phyloP scores from a whole-genome alignment of 2,329 filamentous ascomycete species.

The Diaporthe citriasiana region DNA sequence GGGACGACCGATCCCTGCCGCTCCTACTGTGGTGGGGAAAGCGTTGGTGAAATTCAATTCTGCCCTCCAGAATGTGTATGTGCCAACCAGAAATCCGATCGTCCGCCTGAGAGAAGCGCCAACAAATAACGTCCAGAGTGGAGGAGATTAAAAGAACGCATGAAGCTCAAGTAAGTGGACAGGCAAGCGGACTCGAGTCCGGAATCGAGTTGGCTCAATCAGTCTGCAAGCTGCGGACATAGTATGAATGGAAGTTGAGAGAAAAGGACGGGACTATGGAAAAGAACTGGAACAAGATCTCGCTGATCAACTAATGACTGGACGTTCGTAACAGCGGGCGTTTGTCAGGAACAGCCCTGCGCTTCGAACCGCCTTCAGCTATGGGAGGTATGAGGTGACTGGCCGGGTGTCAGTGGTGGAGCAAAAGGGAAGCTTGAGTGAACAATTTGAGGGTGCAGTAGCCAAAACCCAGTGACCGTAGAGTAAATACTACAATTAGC shows the following conservation, averaged over 20 bases:
- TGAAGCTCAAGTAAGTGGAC: neutral
- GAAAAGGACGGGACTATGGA: neutral
- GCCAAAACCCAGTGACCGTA: neutral
- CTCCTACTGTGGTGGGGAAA: neutral
- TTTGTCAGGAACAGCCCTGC: neutral
- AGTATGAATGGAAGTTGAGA: neutral
- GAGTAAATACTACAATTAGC: neutral
- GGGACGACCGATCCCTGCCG: slow-evolving; percentile 4
- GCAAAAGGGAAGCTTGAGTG: neutral
- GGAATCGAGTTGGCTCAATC: neutral
- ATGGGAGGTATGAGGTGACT: neutral
- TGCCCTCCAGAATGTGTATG: neutral
- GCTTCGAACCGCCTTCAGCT: neutral
- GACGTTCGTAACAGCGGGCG: neutral
- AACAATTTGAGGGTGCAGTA: neutral
- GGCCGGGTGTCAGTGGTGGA: neutral
- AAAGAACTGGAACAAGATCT: slow-evolving; percentile 1
- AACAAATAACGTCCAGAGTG: fast-evolving
- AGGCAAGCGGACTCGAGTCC: neutral
- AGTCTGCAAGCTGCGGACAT: neutral
- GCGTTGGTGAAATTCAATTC: neutral
- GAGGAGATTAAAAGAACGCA: neutral
- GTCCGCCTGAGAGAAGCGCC: neutral
- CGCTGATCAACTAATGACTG: neutral
- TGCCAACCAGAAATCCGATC: too few species aligned